Percentiles rank a stretch among this genome's conserved stretches.
These are phyloP conservation scores for Pseudocercospora fijiensis DNA, from an alignment of 2,329 filamentous ascomycete species.

Conservation along the genomic window DNA sequence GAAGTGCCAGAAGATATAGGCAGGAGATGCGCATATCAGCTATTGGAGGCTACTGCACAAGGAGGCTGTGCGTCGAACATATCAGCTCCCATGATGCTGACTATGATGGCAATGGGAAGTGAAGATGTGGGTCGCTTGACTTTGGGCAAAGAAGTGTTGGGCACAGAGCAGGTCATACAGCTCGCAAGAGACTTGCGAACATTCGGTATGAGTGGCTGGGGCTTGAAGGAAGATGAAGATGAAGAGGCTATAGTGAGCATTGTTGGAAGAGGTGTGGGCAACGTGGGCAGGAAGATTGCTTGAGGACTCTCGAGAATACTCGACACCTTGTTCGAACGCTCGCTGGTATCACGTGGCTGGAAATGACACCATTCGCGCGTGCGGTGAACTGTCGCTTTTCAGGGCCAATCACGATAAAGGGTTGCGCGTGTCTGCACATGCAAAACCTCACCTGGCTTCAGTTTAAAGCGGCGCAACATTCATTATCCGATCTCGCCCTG, in stretches of 20 bases:
- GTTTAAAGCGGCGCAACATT: not conserved
- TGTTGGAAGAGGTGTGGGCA: slow-evolving; percentile 89
- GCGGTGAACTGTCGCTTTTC: not conserved
- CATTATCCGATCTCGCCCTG: not conserved
- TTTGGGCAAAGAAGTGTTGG: slow-evolving; percentile 77
- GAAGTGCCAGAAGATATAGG: slow-evolving; percentile 88
- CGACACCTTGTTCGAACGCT: not conserved
- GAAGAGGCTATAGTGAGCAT: slow-evolving; percentile 81
- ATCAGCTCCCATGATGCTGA: slow-evolving; percentile 72
- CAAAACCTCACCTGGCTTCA: slow-evolving; percentile 9
- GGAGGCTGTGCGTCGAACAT: slow-evolving; percentile 78
- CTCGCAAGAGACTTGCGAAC: slow-evolving; percentile 79
- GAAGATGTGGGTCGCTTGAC: slow-evolving; percentile 90
- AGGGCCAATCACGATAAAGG: not conserved
- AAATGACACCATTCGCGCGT: not conserved
- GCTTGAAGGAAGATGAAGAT: slow-evolving; percentile 69
- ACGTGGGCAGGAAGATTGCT: slow-evolving; percentile 87
- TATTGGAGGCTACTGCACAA: slow-evolving; percentile 77
- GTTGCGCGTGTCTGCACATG: not conserved
- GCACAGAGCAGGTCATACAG: slow-evolving; percentile 73
- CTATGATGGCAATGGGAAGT: slow-evolving; percentile 95
- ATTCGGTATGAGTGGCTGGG: slow-evolving; percentile 92
- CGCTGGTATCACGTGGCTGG: not conserved
- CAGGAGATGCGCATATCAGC: slow-evolving; percentile 80
- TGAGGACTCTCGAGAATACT: slow-evolving; percentile 23